phyloP scores from a whole-genome alignment of 2,329 filamentous ascomycete species.

The Hypocreales sp. region DNA sequence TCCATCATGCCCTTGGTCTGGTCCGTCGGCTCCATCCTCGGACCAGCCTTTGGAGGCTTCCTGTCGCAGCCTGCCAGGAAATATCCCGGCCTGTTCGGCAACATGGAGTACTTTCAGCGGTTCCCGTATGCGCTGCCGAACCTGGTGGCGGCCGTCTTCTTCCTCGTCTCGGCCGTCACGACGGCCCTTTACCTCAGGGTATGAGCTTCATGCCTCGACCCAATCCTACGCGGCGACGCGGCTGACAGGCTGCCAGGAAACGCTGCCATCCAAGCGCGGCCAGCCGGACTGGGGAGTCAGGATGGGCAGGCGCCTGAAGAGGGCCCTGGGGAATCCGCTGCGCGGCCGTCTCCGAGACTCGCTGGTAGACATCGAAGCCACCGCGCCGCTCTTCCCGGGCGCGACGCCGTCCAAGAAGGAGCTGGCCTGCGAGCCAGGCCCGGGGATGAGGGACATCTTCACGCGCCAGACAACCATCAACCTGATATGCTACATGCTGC shows the following conservation, averaged over 20 bases:
- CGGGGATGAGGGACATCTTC: conserved; percentile 49
- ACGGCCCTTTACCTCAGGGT: conserved; percentile 67
- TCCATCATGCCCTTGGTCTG: conserved; percentile 86
- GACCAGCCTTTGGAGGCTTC: conserved; percentile 74
- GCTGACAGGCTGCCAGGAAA: conserved; percentile 41
- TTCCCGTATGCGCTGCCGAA: conserved; percentile 83
- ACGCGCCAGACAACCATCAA: conserved; percentile 60
- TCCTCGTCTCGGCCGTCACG: conserved; percentile 58
- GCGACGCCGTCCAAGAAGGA: conserved; percentile 11
- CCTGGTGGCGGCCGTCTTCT: conserved; percentile 59
- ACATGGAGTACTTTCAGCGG: conserved; percentile 49
- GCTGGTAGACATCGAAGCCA: conserved; percentile 39
- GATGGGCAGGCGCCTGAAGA: conserved; percentile 51
- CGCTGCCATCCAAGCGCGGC: conserved; percentile 55
- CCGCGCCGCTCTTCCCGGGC: conserved; percentile 34
- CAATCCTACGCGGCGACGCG: no score
- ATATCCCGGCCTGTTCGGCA: conserved; percentile 54
- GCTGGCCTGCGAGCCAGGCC: conserved; percentile 6
- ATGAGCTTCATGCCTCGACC: no score
- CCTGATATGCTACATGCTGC: conserved; percentile 60
- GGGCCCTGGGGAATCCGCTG: conserved; percentile 11
- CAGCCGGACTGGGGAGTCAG: conserved; percentile 59
- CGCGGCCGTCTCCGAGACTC: conserved; percentile 22
- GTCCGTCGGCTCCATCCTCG: conserved; percentile 76
- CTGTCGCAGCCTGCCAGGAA: conserved; percentile 68